These are phyloP conservation scores for Penicillium angulare DNA, from an alignment of 495 filamentous ascomycete species.

Conservation along the genomic window DNA sequence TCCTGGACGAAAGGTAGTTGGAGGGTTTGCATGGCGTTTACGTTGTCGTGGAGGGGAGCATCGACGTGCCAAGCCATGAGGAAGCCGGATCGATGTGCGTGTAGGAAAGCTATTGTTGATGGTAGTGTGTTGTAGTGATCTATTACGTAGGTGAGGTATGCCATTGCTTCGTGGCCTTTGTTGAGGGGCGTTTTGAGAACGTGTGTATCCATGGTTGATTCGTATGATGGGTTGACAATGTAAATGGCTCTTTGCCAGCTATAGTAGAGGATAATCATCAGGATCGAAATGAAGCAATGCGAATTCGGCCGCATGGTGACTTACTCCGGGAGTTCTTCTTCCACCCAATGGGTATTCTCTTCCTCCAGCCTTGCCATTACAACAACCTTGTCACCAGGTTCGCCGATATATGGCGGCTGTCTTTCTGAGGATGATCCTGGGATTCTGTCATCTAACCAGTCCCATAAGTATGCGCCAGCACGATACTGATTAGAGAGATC, in stretches of 20 bases:
- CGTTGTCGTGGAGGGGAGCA: conserved; percentile 50
- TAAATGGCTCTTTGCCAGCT: conserved; percentile 63
- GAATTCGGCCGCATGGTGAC: conserved; percentile 7
- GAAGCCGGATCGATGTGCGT: conserved; percentile 54
- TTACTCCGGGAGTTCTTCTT: conserved; percentile 51
- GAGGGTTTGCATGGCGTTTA: conserved; percentile 51
- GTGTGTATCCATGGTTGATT: conserved; percentile 41
- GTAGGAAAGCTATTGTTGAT: conserved; percentile 67
- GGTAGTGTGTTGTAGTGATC: conserved; percentile 67
- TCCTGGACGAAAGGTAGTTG: conserved; percentile 50
- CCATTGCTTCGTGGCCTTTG: conserved; percentile 76
- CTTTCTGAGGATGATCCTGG: conserved; percentile 1
- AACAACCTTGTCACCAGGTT: conserved; percentile 43
- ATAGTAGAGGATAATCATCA: too few species aligned
- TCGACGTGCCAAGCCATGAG: conserved; percentile 66
- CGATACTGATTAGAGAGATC: conserved; percentile 46
- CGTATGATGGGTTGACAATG: conserved; percentile 57
- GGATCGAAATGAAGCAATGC: background rate
- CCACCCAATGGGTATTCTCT: conserved; percentile 62
- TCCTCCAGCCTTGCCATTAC: conserved; percentile 58
- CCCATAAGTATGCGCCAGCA: conserved; percentile 41
- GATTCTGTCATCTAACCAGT: conserved; percentile 29
- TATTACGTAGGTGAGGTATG: conserved; percentile 71
- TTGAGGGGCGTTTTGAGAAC: conserved; percentile 47
- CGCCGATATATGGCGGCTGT: conserved; percentile 4